Evolutionary conservation across 192 early-diverging fungal species (phyloP).

Genomic region (Backusella tarrabulga): DNA sequence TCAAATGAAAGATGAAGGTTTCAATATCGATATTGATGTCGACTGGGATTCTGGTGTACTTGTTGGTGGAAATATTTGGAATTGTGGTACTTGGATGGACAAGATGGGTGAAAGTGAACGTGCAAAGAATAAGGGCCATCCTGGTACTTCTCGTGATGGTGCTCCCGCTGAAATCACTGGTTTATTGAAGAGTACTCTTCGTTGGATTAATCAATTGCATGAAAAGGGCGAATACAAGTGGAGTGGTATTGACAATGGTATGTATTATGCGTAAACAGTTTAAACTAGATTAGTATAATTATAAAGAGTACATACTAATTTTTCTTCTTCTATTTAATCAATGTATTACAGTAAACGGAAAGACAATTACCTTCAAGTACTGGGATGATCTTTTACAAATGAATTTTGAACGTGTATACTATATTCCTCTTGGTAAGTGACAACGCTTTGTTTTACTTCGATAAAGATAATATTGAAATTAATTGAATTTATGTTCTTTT

Average conservation of each 20-base stretch:
- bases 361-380: slow-evolving; percentile 57
- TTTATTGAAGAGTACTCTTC: slow-evolving; percentile 78
- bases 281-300: slow-evolving; percentile 4
- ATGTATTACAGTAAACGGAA: slow-evolving; percentile 21
- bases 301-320: not conserved
- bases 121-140: slow-evolving; percentile 89
- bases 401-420: slow-evolving; percentile 88
- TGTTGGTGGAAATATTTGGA: slow-evolving; percentile 83
- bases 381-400: slow-evolving; percentile 82
- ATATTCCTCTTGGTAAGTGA: slow-evolving; percentile 75
- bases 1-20: slow-evolving; percentile 91
- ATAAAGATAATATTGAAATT: not conserved
- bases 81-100: slow-evolving; percentile 99
- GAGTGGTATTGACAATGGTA: slow-evolving; percentile 37
- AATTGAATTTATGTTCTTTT: not conserved
- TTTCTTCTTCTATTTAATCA: slow-evolving; percentile 6
- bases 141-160: slow-evolving; percentile 93
- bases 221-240: slow-evolving; percentile 41
- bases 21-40: slow-evolving; percentile 76
- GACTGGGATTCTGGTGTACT: slow-evolving; percentile 82
- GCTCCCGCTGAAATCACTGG: slow-evolving; percentile 91
- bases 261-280: not conserved
- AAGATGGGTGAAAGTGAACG: slow-evolving; percentile 95
- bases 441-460: not conserved
- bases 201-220: slow-evolving; percentile 71